Base-by-base conservation (phyloP, 2,329 filamentous ascomycete genomes). In the Aureobasidium sp. region DNA sequence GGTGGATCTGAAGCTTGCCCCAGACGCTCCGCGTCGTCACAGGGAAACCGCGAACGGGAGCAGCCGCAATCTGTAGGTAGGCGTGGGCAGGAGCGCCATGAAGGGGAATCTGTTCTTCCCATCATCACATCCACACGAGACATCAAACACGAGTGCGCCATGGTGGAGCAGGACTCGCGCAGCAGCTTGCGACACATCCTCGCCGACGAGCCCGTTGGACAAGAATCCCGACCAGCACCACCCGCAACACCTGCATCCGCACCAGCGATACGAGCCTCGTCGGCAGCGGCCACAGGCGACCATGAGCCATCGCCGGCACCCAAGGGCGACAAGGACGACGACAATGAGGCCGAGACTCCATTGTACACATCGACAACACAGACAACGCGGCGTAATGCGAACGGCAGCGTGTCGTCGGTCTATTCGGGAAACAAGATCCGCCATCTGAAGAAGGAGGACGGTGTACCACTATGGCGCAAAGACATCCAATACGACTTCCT, bases 401-500 rank as follows among this genome's bases (percentile, higher is more conserved):
- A 85, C 69, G 84, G 84, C 61, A 86, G 82, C 60, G 84, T 87
- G 56, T 85, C 84, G 5, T 86, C 84, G 0, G 84, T 87, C 25
- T 87, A 86, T 71, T 86, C 84, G 22, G 85, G 84, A 25, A 87
- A 86, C 72, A 95, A 94, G 78, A 90, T 95, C 63, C 79, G 88
- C 59, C 90, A 94, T 73, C 77, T 95, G 58, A 95, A 95, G 76
- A 94, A 94, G 74, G 89, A 92, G 65, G 90, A 95, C 70, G 90
- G 90, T 70, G 89, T 92, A 67, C 90, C 90, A 52, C 81, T 95
- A 4, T 95, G 90, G 90, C 82, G 90, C 69, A 87, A 86, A 72
- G 90, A 95, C 74, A 95, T 95, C 64, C 90, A 95, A 74, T 92
- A 88, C 75, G 90, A 94, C 74, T 94, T 95, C 69, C 81, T 95